A percentile compares a stretch with the other conserved stretches of the same genome.
phyloP scores from a whole-genome alignment of 441 rosid genomes.

The Arabidopsis hybrid region DNA sequence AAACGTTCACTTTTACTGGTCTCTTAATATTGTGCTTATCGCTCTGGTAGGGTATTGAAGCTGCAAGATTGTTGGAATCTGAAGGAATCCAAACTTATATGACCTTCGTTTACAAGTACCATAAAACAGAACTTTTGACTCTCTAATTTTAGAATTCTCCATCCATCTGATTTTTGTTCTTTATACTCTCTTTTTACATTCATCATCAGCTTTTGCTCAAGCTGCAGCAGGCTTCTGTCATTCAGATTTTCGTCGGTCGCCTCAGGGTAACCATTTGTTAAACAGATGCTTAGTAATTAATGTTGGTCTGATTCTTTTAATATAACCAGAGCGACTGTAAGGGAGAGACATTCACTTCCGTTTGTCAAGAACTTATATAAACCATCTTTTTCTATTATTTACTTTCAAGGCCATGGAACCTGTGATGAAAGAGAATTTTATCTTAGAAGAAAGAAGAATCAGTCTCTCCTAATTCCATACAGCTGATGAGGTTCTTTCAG shows the following conservation, averaged over 20 bases:
- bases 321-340: slow-evolving; percentile 84
- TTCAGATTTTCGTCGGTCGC: slow-evolving; percentile 96
- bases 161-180: slow-evolving; percentile 11
- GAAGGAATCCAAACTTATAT: slow-evolving; percentile 96
- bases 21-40: slow-evolving; percentile 7
- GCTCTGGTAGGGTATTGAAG: slow-evolving; percentile 82
- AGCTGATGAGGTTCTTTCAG: slow-evolving; percentile 72
- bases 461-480: slow-evolving; percentile 82
- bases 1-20: slow-evolving; percentile 27
- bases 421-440: slow-evolving; percentile 63
- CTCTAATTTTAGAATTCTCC: not conserved
- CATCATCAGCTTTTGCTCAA: slow-evolving; percentile 87
- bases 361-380: slow-evolving; percentile 4
- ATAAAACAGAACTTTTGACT: not conserved
- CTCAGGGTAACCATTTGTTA: slow-evolving; percentile 64
- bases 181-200: slow-evolving; percentile 18
- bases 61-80: slow-evolving; percentile 89
- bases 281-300: not conserved
- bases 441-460: slow-evolving; percentile 70
- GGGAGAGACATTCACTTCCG: slow-evolving; percentile 35
- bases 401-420: slow-evolving; percentile 71
- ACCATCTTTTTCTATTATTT: not conserved
- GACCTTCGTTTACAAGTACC: slow-evolving; percentile 92
- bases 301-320: not conserved
- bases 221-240: slow-evolving; percentile 98